These are phyloP conservation scores for Pelargonium australe DNA, from an alignment of 441 rosid species.

Conservation along the genomic window DNA sequence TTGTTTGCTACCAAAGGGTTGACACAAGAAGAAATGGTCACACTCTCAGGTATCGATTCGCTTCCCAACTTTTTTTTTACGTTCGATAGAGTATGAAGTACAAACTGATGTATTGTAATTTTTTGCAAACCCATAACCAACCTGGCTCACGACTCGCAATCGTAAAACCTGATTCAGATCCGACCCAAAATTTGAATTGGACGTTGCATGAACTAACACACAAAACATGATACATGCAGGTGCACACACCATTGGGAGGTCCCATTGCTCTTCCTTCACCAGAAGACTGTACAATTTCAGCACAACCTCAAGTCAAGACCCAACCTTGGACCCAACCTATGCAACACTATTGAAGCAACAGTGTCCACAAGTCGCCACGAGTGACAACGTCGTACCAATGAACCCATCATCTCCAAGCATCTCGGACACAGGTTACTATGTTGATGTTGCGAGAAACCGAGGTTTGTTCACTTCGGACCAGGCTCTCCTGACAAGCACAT, in stretches of 20 bases:
- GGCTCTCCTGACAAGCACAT: slow-evolving; percentile 29
- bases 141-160: no score
- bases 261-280: slow-evolving; percentile 42
- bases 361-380: slow-evolving; percentile 30
- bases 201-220: no score
- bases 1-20: slow-evolving; percentile 37
- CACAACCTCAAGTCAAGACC: slow-evolving; percentile 30
- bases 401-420: slow-evolving; percentile 30
- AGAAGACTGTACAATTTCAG: slow-evolving; percentile 44
- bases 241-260: slow-evolving; percentile 46
- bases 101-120: no score
- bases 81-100: no score
- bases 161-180: no score
- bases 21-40: slow-evolving; percentile 48
- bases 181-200: no score
- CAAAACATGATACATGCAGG: slow-evolving; percentile 22
- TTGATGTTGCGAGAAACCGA: slow-evolving; percentile 23
- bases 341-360: slow-evolving; percentile 35
- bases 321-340: slow-evolving; percentile 33
- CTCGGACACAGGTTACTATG: slow-evolving; percentile 34
- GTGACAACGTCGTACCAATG: slow-evolving; percentile 43
- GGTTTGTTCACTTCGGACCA: slow-evolving; percentile 52
- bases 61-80: no score
- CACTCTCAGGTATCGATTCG: slow-evolving; percentile 30
- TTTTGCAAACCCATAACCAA: no score